Conservation (phyloP, 1,284 basidiomycete species). For the Trichosporon ovoides region DNA sequence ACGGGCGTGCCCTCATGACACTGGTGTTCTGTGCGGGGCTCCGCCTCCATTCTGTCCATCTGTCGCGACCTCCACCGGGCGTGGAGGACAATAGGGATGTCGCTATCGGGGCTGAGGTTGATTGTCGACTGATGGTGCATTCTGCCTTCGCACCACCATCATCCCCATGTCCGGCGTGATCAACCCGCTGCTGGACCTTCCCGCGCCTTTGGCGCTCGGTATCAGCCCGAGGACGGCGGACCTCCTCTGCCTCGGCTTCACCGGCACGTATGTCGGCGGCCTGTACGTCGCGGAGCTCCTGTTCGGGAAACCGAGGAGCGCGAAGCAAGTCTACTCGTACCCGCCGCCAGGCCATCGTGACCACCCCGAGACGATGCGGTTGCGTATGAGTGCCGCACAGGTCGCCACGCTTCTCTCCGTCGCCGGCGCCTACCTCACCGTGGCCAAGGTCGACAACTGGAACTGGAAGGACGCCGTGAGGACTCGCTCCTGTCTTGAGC, state of each 20-base stretch:
- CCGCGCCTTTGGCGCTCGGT: slow-evolving; percentile 20
- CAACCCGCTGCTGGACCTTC: slow-evolving; percentile 25
- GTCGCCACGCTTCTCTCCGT: slow-evolving; percentile 36
- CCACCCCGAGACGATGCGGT: slow-evolving; percentile 45
- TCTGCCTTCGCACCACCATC: neutral
- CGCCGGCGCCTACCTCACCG: slow-evolving; percentile 28
- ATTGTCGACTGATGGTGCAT: no score
- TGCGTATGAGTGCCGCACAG: slow-evolving; percentile 42
- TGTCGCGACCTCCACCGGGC: no score
- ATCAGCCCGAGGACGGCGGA: slow-evolving; percentile 32
- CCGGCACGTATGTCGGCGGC: slow-evolving; percentile 50
- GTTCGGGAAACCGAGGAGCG: slow-evolving; percentile 11
- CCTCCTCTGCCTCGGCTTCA: slow-evolving; percentile 43
- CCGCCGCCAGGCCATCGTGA: slow-evolving; percentile 34
- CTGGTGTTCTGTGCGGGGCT: neutral
- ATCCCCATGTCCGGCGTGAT: slow-evolving; percentile 8
- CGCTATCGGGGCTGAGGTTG: neutral
- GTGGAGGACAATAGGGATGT: no score
- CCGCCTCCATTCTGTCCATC: no score
- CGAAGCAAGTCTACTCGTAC: neutral
- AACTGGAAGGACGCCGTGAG: slow-evolving; percentile 9
- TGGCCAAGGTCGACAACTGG: slow-evolving; percentile 22
- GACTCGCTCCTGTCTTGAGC: slow-evolving; percentile 4
- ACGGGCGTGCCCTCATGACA: no score
- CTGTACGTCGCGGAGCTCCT: slow-evolving; percentile 48